Conservation (phyloP, 75 land plant species). For the Azolla pinnata region DNA sequence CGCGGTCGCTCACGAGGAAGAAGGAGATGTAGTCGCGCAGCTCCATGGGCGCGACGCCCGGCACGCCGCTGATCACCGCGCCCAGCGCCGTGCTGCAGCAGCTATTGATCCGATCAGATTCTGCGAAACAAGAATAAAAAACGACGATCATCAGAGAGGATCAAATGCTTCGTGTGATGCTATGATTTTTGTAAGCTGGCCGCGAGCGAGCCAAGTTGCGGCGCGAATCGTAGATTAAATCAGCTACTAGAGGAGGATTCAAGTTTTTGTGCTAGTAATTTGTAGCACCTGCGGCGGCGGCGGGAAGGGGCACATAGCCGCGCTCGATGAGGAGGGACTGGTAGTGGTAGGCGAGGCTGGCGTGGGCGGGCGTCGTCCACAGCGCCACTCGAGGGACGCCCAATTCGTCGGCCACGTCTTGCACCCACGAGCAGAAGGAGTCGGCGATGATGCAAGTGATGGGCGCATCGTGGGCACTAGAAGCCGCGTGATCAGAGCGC, state of each 20-base stretch:
- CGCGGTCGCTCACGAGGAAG: not conserved
- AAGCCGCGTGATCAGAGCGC: too few species aligned
- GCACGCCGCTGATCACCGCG: too few species aligned
- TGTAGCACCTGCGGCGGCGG: too few species aligned
- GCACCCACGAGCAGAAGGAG: slow-evolving; percentile 6
- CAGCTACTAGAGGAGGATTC: not conserved
- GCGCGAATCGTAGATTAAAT: too few species aligned
- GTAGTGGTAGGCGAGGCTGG: slow-evolving; percentile 4
- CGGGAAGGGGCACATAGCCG: slow-evolving; percentile 15
- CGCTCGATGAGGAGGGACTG: slow-evolving; percentile 1
- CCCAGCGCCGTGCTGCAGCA: too few species aligned
- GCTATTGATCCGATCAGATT: too few species aligned
- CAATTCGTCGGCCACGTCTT: slow-evolving; percentile 15
- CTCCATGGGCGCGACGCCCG: not conserved
- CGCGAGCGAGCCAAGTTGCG: too few species aligned
- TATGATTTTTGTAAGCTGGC: too few species aligned
- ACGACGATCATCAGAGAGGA: too few species aligned
- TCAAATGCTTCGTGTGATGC: too few species aligned
- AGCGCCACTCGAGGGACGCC: slow-evolving; percentile 19
- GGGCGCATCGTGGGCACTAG: slow-evolving; percentile 2
- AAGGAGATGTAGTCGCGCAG: not conserved
- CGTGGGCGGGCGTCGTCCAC: slow-evolving; percentile 15
- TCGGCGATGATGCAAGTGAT: slow-evolving; percentile 27
- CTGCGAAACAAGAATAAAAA: too few species aligned
- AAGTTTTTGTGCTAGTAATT: not conserved